These are phyloP conservation scores for sorghum (Sorghum bicolor) DNA, from an alignment of 176 grass and related monocot genomes.

Conservation along the genomic window DNA sequence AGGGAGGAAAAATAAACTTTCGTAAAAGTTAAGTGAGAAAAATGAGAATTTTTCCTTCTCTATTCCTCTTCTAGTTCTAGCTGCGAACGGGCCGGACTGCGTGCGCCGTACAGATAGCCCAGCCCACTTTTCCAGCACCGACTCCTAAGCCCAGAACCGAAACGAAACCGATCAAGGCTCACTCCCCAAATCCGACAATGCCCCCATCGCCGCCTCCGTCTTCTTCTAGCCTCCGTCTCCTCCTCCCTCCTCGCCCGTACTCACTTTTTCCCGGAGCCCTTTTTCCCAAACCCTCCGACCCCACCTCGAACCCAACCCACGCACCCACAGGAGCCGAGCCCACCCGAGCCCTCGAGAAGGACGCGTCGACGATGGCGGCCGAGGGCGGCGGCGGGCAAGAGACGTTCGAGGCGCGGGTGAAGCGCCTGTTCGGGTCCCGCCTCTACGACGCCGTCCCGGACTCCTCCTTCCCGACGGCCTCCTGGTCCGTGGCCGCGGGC, in stretches of 20 bases:
- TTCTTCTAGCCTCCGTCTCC: not conserved
- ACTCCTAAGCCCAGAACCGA: not conserved
- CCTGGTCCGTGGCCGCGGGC: constrained; percentile 77
- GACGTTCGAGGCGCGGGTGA: constrained; percentile 79
- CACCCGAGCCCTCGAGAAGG: not conserved
- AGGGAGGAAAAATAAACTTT: no score
- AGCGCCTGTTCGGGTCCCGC: constrained; percentile 83
- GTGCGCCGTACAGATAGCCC: not conserved
- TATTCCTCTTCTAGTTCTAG: not conserved
- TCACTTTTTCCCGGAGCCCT: no score
- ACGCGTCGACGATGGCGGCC: constrained; percentile 10
- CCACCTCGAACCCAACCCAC: not conserved
- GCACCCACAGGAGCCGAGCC: not conserved
- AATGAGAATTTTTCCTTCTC: no score
- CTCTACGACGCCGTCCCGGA: constrained; percentile 70
- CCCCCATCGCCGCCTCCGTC: not conserved
- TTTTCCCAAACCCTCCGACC: not conserved
- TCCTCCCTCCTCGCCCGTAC: not conserved
- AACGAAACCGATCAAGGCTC: not conserved
- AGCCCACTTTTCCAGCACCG: not conserved
- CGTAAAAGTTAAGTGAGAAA: no score
- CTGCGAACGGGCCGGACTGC: not conserved
- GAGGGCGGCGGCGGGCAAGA: constrained; percentile 36
- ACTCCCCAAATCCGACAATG: not conserved
- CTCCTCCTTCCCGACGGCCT: constrained; percentile 60